Evolutionary conservation across 257 asterid genomes (phyloP).

Genomic region (Catharanthus roseus): DNA sequence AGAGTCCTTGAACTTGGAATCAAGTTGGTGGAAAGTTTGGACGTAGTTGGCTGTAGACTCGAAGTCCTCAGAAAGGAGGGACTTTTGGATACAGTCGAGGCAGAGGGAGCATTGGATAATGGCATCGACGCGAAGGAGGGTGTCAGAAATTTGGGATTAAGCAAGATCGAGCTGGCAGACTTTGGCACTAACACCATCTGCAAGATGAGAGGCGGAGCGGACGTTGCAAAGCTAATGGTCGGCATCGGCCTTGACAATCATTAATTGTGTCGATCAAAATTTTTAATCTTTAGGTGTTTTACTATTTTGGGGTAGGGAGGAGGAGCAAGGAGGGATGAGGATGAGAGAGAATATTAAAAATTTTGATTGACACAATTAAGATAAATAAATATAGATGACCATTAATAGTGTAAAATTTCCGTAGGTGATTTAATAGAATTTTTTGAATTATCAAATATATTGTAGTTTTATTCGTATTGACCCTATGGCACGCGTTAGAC

Average conservation of each 20-base stretch:
- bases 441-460: too few species aligned
- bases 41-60: conserved; percentile 72
- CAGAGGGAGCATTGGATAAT: conserved; percentile 66
- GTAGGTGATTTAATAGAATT: too few species aligned
- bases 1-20: conserved; percentile 55
- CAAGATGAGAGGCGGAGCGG: conserved; percentile 68
- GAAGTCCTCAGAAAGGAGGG: conserved; percentile 68
- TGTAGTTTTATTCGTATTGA: too few species aligned
- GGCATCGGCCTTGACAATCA: conserved; percentile 65
- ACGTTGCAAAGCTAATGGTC: conserved; percentile 64
- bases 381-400: too few species aligned
- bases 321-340: too few species aligned
- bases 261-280: too few species aligned
- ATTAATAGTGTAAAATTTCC: too few species aligned
- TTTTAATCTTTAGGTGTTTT: too few species aligned
- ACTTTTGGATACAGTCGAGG: conserved; percentile 67
- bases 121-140: conserved; percentile 71
- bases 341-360: too few species aligned
- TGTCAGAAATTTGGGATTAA: conserved; percentile 76
- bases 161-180: conserved; percentile 85
- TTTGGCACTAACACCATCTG: conserved; percentile 74
- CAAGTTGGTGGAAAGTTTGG: conserved; percentile 74
- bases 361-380: too few species aligned
- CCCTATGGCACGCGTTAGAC: too few species aligned
- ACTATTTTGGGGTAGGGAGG: too few species aligned